Evolutionary conservation across 345 rosid species (phyloP), one percentile per base, ranked within the genome.

Genomic region (Erodium maritimum): DNA sequence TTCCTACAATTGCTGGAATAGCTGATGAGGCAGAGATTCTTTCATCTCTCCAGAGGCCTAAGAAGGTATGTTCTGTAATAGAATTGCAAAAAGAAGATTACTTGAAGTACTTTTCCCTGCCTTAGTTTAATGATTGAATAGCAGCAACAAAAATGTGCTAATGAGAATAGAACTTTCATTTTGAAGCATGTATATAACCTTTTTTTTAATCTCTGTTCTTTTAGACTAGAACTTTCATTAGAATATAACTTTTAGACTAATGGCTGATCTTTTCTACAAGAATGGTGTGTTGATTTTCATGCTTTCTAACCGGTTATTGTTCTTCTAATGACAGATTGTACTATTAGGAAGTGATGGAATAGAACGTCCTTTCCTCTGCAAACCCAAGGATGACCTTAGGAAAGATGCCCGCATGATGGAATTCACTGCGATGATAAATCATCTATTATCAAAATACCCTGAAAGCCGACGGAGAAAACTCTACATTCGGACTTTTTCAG

Each of bases 381-480:
- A 91, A 67, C 96, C 98, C 56, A 88, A 88, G 81, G 98, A 88
- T 72, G 98, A 91, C 66, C 88, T 91, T 50, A 80, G 98, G 74
- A 91, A 91, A 79, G 98, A 91, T 84, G 96, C 98, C 53, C 95
- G 95, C 60, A 88, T 91, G 98, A 91, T 91, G 96, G 98, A 91
- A 74, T 91, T 91, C 67, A 91, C 79, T 69, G 98, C 96, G 61
- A 91, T 87, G 90, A 91, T 91, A 76, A 91, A 91, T 71, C 87
- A 83, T 54, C 77, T 91, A 56, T 77, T 91, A 62, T 84, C 91
- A 54, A 91, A 89, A 73, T 88, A 84, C 73, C 95, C 95, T 55
- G 98, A 91, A 80, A 91, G 96, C 73, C 85, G 94, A 59, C 74
- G 89, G 57, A 84, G 96, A 77, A 88, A 88, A 78, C 86, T 91